A percentile compares a stretch with the other conserved stretches of the same genome.
Evolutionary conservation across 2,329 filamentous ascomycete species (phyloP).

Genomic region (Trichoderma hamatum): DNA sequence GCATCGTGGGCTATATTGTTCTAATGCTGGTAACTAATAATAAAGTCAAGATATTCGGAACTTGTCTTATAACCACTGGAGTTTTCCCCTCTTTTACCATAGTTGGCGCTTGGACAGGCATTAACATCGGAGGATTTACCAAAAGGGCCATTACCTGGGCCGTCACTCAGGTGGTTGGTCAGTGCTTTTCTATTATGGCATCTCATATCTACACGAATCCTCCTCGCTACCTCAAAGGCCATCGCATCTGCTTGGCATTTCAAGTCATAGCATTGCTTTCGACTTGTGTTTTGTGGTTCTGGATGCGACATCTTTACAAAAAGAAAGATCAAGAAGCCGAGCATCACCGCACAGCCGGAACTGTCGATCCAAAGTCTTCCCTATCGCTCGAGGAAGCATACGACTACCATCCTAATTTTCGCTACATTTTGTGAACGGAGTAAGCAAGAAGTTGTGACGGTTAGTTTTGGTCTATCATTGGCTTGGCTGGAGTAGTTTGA

Average conservation of each 20-base stretch:
- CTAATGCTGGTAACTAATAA: not conserved
- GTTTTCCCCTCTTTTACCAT: constrained; percentile 4
- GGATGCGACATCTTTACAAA: not conserved
- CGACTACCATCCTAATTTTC: constrained; percentile 8
- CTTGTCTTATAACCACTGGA: constrained; percentile 4
- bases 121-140: constrained; percentile 6
- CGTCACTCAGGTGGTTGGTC: not conserved
- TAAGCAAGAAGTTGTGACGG: too few species aligned
- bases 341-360: not conserved
- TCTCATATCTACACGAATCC: constrained; percentile 16
- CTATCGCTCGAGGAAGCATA: constrained; percentile 6
- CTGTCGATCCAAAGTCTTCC: not conserved
- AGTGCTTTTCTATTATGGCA: constrained; percentile 14
- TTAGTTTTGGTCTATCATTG: too few species aligned
- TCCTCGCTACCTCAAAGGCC: constrained; percentile 6
- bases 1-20: not conserved
- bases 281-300: not conserved
- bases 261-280: not conserved
- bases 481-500: not conserved
- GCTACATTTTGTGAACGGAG: not conserved
- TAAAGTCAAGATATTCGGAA: constrained; percentile 6
- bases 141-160: constrained; percentile 14
- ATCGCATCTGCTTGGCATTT: not conserved
- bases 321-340: constrained; percentile 6
- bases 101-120: not conserved